A percentile compares a stretch with the other conserved stretches of the same genome.
phyloP scores from a whole-genome alignment of 2,329 filamentous ascomycete genomes.

The Apiospora koreana region DNA sequence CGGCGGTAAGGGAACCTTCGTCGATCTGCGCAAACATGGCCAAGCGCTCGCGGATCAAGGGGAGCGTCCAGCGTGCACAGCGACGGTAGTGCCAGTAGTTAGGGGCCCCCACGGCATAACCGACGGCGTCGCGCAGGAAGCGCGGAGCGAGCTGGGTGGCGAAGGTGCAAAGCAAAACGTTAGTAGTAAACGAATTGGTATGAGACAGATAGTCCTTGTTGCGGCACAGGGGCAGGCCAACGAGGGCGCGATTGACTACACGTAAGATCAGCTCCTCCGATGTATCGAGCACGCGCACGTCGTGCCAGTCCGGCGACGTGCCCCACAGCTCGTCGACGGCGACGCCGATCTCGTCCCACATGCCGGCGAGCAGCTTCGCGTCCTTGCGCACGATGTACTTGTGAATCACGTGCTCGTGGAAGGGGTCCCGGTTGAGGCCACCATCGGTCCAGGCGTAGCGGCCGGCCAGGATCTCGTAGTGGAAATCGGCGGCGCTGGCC shows the following conservation, averaged over 20 bases:
- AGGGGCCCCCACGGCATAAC: not conserved
- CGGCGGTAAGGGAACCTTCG: not conserved
- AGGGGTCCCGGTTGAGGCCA: not conserved
- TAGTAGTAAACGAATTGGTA: slow-evolving; percentile 1
- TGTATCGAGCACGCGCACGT: not conserved
- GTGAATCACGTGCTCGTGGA: slow-evolving; percentile 11
- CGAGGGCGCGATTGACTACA: not conserved
- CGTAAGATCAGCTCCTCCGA: slow-evolving; percentile 1
- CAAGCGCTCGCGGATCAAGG: slow-evolving; percentile 6
- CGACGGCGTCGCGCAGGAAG: slow-evolving; percentile 7
- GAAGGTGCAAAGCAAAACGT: slow-evolving; percentile 6
- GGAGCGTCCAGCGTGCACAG: not conserved
- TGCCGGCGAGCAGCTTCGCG: slow-evolving; percentile 5
- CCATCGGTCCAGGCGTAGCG: slow-evolving; percentile 7
- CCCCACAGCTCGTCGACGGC: slow-evolving; percentile 7
- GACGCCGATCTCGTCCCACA: slow-evolving; percentile 1
- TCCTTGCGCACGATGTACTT: slow-evolving; percentile 7
- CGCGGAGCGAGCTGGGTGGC: not conserved
- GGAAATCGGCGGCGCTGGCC: slow-evolving; percentile 8
- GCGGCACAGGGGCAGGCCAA: not conserved
- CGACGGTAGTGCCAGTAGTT: slow-evolving; percentile 3
- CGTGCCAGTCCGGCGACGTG: not conserved
- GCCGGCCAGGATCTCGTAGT: slow-evolving; percentile 8
- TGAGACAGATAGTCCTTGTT: slow-evolving; percentile 6
- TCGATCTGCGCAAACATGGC: slow-evolving; percentile 1